Percentiles rank a stretch among this genome's conserved stretches.
Conservation (phyloP, 1,284 basidiomycete species). For the Golubevia pallescens region DNA sequence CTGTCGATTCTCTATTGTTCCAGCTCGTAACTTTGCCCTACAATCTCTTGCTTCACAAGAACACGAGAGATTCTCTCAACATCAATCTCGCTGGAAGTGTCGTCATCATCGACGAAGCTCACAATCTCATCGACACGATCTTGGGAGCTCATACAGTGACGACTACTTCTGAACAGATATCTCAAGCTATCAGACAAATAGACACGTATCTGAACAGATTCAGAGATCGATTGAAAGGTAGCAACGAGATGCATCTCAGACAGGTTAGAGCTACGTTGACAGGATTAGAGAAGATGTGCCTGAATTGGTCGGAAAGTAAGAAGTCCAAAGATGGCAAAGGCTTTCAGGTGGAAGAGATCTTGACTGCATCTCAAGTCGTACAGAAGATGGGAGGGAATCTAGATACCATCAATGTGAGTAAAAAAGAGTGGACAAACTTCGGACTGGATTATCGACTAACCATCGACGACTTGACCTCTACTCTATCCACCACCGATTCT, state of each 20-base stretch:
- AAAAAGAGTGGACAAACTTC: neutral
- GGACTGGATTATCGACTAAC: neutral
- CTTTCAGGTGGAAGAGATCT: conserved; percentile 68
- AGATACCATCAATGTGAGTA: conserved; percentile 74
- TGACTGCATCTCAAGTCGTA: conserved; percentile 74
- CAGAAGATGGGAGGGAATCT: conserved; percentile 74
- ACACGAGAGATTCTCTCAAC: conserved; percentile 82
- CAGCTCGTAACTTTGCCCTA: conserved; percentile 90
- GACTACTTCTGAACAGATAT: conserved; percentile 72
- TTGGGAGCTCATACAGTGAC: conserved; percentile 81
- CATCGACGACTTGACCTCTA: neutral
- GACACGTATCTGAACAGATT: conserved; percentile 81
- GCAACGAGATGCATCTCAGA: conserved; percentile 79
- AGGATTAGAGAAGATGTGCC: conserved; percentile 72
- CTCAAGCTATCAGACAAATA: conserved; percentile 77
- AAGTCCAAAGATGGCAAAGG: conserved; percentile 48
- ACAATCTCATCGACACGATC: conserved; percentile 77
- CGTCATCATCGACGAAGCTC: conserved; percentile 93
- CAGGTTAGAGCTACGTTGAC: conserved; percentile 78
- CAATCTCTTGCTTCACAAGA: conserved; percentile 84
- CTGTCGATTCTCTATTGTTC: neutral
- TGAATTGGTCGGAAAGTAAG: conserved; percentile 66
- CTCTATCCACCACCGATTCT: conserved; percentile 63
- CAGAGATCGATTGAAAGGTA: conserved; percentile 74
- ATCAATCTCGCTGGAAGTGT: conserved; percentile 76